Conservation (phyloP, 2,329 filamentous ascomycete species). For the Penicillium sp. region DNA sequence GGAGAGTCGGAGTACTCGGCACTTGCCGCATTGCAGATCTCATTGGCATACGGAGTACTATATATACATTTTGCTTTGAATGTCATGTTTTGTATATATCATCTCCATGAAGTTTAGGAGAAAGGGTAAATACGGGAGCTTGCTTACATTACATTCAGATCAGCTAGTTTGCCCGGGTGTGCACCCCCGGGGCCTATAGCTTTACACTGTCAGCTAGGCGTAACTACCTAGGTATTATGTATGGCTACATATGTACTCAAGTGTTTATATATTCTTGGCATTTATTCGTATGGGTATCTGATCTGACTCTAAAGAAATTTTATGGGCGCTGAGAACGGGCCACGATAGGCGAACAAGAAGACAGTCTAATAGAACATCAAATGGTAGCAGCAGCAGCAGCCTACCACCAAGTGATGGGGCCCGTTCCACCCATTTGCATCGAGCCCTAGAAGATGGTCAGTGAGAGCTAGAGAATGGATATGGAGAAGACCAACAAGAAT, state of each 20-base stretch:
- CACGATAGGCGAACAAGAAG: not conserved
- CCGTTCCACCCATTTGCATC: slow-evolving; percentile 47
- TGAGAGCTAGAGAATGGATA: not conserved
- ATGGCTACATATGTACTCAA: not conserved
- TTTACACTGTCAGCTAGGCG: not conserved
- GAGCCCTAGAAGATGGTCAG: slow-evolving; percentile 36
- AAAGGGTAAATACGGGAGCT: not conserved
- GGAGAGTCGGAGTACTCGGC: slow-evolving; percentile 24
- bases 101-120: too few relatives aligned
- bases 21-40: not conserved
- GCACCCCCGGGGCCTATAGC: too few relatives aligned
- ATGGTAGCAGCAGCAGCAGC: slow-evolving; percentile 4
- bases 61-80: not conserved
- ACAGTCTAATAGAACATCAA: not conserved
- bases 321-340: not conserved
- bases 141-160: too few relatives aligned
- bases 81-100: not conserved
- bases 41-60: not conserved
- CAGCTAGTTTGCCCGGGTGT: too few relatives aligned
- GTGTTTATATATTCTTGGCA: slow-evolving; percentile 3
- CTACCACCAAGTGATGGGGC: slow-evolving; percentile 47
- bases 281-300: slow-evolving; percentile 23
- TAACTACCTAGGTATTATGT: too few relatives aligned
- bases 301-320: slow-evolving; percentile 14
- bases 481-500: slow-evolving; percentile 36